These are phyloP conservation scores for Viola odorata DNA, from an alignment of 345 rosid species.

Conservation along the genomic window DNA sequence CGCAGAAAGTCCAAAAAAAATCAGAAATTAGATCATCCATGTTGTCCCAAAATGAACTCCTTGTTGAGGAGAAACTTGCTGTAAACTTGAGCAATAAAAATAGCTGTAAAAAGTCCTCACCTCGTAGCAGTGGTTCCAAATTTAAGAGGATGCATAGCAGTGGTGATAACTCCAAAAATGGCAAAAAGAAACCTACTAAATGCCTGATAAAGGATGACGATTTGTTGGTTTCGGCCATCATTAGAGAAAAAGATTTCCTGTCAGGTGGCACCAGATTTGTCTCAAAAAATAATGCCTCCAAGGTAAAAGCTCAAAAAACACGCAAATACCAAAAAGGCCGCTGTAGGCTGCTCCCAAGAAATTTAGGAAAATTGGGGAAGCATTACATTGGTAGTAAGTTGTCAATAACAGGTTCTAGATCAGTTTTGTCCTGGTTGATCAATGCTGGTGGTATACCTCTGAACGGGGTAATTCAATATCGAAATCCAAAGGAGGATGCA, in stretches of 20 bases:
- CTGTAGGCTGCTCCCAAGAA: conserved; percentile 64
- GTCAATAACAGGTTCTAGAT: conserved; percentile 48
- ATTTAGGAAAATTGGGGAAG: conserved; percentile 42
- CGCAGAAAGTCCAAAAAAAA: conserved; percentile 61
- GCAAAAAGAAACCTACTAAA: conserved; percentile 37
- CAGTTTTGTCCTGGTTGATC: conserved; percentile 79
- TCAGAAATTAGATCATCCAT: conserved; percentile 47
- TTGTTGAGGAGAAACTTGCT: conserved; percentile 20
- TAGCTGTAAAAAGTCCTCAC: conserved; percentile 17
- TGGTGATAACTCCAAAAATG: conserved; percentile 27
- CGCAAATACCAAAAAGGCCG: conserved; percentile 45
- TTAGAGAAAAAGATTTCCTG: conserved; percentile 43
- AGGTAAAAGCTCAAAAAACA: conserved; percentile 40
- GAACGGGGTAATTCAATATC: conserved; percentile 72
- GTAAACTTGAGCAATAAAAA: conserved; percentile 12
- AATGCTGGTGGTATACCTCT: conserved; percentile 45
- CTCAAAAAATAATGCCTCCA: conserved; percentile 40
- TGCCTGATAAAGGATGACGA: conserved; percentile 60
- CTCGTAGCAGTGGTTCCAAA: conserved; percentile 21
- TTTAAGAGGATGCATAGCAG: conserved; percentile 27
- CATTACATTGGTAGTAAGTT: conserved; percentile 35
- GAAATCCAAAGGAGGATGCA: conserved; percentile 52
- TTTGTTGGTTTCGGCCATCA: conserved; percentile 49
- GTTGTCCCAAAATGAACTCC: conserved; percentile 31
- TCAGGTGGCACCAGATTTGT: conserved; percentile 30